Evolutionary conservation across 2,329 filamentous ascomycete genomes (phyloP).

Genomic region (Pyricularia sp.): DNA sequence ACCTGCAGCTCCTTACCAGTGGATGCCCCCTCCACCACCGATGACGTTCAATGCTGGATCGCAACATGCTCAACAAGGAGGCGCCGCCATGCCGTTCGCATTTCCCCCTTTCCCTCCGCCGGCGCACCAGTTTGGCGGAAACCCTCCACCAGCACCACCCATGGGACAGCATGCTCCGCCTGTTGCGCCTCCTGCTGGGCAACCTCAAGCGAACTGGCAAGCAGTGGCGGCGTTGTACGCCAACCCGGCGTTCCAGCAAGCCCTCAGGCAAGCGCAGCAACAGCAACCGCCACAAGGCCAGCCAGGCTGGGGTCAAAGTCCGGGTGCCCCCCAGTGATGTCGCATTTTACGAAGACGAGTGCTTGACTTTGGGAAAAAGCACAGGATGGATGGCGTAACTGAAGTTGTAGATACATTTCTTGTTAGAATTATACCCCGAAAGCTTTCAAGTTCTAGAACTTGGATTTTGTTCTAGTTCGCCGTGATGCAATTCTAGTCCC

Average conservation of each 20-base stretch:
- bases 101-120: conserved; percentile 1
- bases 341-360: background rate
- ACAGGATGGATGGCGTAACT: background rate
- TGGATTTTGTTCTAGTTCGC: background rate
- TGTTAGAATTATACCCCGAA: background rate
- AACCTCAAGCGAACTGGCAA: background rate
- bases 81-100: background rate
- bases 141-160: background rate
- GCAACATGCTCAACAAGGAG: background rate
- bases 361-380: background rate
- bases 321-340: background rate
- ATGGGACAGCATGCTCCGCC: background rate
- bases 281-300: conserved; percentile 1
- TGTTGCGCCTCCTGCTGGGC: background rate
- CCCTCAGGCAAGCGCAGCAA: background rate
- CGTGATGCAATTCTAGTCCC: background rate
- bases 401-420: background rate
- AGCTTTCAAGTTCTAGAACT: background rate
- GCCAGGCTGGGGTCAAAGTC: background rate
- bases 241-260: conserved; percentile 1
- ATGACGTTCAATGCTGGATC: background rate
- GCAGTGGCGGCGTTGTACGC: conserved; percentile 1
- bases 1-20: background rate
- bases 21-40: conserved; percentile 1
- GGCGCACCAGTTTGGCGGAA: background rate